A percentile compares a stretch with the other conserved stretches of the same genome.
Conservation (phyloP, 768 basidiomycete species). For the Clathrus columnatus region DNA sequence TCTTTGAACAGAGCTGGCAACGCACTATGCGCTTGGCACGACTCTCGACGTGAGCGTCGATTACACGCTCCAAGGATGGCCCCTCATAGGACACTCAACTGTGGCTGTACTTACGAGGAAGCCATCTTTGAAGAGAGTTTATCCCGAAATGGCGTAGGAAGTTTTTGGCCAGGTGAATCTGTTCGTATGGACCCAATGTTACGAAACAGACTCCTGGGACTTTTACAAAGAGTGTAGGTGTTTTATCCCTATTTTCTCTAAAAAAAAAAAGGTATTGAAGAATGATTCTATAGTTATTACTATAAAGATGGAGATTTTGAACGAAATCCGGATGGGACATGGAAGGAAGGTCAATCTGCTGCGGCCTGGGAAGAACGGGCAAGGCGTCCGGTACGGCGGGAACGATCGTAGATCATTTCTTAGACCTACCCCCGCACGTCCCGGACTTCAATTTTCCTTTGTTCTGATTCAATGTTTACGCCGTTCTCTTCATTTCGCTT, state of each 20-base stretch:
- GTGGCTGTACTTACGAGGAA: constrained; percentile 77
- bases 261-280: too few relatives aligned
- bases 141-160: constrained; percentile 67
- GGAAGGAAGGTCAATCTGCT: constrained; percentile 53
- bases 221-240: constrained; percentile 47
- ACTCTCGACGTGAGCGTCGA: constrained; percentile 76
- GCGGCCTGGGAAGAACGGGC: constrained; percentile 3
- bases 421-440: not conserved
- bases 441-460: not conserved
- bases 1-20: constrained; percentile 83
- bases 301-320: constrained; percentile 87
- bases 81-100: constrained; percentile 70
- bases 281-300: constrained; percentile 32
- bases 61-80: constrained; percentile 72
- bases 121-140: constrained; percentile 84
- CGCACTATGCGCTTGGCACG: constrained; percentile 85
- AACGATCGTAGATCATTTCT: not conserved
- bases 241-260: too few relatives aligned
- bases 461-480: not conserved
- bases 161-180: constrained; percentile 74
- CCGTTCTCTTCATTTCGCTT: too few relatives aligned
- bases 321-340: constrained; percentile 53
- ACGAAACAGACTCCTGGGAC: constrained; percentile 66
- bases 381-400: not conserved
- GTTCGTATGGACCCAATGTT: constrained; percentile 87